Percentiles rank a stretch among this genome's conserved stretches.
Conservation (phyloP, 495 filamentous ascomycete genomes). For the Daldinia childiae region DNA sequence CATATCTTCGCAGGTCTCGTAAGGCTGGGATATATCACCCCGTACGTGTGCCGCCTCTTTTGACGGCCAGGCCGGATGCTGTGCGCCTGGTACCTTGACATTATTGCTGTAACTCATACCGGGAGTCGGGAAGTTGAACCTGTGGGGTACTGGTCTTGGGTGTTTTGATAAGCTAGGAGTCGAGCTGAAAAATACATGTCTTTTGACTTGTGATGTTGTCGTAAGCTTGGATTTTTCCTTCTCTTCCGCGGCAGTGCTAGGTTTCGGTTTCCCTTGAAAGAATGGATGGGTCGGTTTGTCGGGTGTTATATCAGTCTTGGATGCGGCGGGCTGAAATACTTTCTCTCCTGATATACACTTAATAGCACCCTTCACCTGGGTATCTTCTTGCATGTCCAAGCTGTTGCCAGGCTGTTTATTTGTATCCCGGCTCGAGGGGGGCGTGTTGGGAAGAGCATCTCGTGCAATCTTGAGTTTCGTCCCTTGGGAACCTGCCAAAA, state of each 20-base stretch:
- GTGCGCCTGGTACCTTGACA: slow-evolving; percentile 66
- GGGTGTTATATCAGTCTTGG: slow-evolving; percentile 41
- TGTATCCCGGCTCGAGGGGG: slow-evolving; percentile 18
- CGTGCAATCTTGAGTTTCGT: slow-evolving; percentile 12
- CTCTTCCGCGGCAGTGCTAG: slow-evolving; percentile 16
- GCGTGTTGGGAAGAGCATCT: slow-evolving; percentile 8
- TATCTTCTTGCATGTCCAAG: not conserved
- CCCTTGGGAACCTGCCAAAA: slow-evolving; percentile 41
- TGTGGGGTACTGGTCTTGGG: slow-evolving; percentile 25
- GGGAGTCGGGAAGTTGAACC: slow-evolving; percentile 43
- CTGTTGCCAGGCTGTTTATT: slow-evolving; percentile 7
- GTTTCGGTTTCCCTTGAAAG: slow-evolving; percentile 64
- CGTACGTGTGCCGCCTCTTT: slow-evolving; percentile 69
- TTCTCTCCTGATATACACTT: slow-evolving; percentile 33
- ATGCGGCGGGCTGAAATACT: slow-evolving; percentile 8
- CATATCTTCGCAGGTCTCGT: not conserved
- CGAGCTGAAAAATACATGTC: slow-evolving; percentile 48
- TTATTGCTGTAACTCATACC: slow-evolving; percentile 46
- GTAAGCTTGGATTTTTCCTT: slow-evolving; percentile 37
- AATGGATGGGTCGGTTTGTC: slow-evolving; percentile 82
- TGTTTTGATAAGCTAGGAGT: slow-evolving; percentile 50
- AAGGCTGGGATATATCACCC: slow-evolving; percentile 33
- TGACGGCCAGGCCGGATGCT: slow-evolving; percentile 76
- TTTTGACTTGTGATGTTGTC: slow-evolving; percentile 23
- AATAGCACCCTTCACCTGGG: not conserved